Evolutionary conservation across 2,329 filamentous ascomycete genomes (phyloP).

Genomic region (Fusarium sp.): DNA sequence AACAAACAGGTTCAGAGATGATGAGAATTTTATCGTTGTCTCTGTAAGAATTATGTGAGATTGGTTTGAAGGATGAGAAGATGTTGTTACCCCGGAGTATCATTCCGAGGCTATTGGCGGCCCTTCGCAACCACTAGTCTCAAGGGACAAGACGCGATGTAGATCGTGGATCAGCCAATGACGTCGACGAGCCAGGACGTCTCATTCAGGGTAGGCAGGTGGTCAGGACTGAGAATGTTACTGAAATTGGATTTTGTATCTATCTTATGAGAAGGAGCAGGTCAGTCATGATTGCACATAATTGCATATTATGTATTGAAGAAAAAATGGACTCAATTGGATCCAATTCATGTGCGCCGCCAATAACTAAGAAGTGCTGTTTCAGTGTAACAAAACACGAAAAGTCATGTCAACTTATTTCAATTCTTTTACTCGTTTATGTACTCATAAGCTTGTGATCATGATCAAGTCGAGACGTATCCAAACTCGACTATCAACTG

Average conservation of each 20-base stretch:
- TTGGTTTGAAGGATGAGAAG: not conserved
- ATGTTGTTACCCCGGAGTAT: conserved; percentile 2
- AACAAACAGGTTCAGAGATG: not conserved
- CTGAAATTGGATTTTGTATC: not conserved
- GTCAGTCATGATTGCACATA: not conserved
- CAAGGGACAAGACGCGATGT: conserved; percentile 2
- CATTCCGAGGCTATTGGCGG: conserved; percentile 17
- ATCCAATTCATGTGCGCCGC: no score
- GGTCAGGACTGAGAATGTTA: conserved; percentile 11
- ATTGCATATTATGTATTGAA: not conserved
- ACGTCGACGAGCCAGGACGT: not conserved
- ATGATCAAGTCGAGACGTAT: conserved; percentile 9
- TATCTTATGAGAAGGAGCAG: not conserved
- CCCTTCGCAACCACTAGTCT: conserved; percentile 12
- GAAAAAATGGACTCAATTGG: not conserved
- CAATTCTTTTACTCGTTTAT: conserved; percentile 30
- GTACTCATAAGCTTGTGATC: conserved; percentile 27
- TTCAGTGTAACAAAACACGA: not conserved
- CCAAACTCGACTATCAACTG: not conserved
- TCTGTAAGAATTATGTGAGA: conserved; percentile 14
- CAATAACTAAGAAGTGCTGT: not conserved
- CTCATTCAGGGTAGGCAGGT: conserved; percentile 25
- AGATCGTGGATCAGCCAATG: conserved; percentile 27
- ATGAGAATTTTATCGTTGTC: not conserved
- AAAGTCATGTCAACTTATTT: not conserved